Percentiles rank a stretch among this genome's conserved stretches.
phyloP scores from a whole-genome alignment of 345 rosid species.

The Euphorbia tirucalli region DNA sequence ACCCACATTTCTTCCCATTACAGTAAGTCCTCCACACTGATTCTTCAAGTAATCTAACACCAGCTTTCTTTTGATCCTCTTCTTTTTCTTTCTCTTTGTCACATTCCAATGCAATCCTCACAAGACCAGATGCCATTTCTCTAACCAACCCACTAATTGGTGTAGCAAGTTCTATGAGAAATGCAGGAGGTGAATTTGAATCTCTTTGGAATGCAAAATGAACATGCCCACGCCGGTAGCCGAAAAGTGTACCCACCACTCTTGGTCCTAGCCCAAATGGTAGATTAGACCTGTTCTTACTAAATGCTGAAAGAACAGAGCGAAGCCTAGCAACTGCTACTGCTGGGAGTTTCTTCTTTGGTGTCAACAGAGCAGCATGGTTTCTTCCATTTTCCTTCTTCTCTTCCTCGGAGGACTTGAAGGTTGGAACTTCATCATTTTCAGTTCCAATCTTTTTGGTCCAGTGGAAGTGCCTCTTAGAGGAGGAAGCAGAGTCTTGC shows the following conservation, averaged over 20 bases:
- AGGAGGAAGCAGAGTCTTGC: constrained; percentile 45
- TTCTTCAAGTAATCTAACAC: constrained; percentile 74
- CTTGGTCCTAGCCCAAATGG: constrained; percentile 52
- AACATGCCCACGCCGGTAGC: constrained; percentile 84
- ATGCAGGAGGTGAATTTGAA: constrained; percentile 73
- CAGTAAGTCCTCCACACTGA: constrained; percentile 90
- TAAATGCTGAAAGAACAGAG: constrained; percentile 57
- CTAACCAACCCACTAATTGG: constrained; percentile 81
- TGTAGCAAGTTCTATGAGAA: constrained; percentile 81
- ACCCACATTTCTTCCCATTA: constrained; percentile 88
- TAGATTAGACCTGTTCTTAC: constrained; percentile 45
- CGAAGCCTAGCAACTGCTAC: constrained; percentile 79
- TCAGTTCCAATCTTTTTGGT: constrained; percentile 68
- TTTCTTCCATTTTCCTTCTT: constrained; percentile 17
- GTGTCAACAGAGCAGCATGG: constrained; percentile 34
- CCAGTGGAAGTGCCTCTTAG: constrained; percentile 81
- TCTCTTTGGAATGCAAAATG: constrained; percentile 90
- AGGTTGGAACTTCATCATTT: constrained; percentile 44
- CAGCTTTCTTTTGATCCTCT: constrained; percentile 15
- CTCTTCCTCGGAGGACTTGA: constrained; percentile 36
- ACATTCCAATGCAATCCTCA: constrained; percentile 89
- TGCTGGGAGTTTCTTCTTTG: constrained; percentile 65
- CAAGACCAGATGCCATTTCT: constrained; percentile 98
- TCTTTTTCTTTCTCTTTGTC: constrained; percentile 54
- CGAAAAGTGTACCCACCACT: constrained; percentile 90